Base-by-base conservation (phyloP, 768 basidiomycete species). In the Boletus subparvulus region DNA sequence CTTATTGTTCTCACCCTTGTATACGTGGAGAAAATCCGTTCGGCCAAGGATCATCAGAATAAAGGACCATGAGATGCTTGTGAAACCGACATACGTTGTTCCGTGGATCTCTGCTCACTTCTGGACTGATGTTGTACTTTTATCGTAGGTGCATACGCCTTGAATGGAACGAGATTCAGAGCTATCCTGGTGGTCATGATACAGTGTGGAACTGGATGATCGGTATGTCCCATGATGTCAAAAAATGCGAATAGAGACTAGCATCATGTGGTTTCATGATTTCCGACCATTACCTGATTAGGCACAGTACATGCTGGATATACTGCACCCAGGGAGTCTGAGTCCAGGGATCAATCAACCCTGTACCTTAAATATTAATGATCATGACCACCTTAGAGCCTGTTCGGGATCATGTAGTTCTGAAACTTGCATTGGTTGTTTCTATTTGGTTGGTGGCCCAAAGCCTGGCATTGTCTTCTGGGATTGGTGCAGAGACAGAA, bases 21-120 rank as follows among this genome's bases (percentile, higher is more conserved):
- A 24, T 72, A 69, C 42, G 66, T 71, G n/a, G 69, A 73, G 50
- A 73, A 73, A 48, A 21, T 71, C 5, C 65, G 66, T 35, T 61
- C 57, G 60, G 63, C 68, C 36, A 69, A 64, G 43, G 68, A 69
- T 21, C 36, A 40, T 13, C 39, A 54, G 26, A 55, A 13, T 26
- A 33, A 13, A 0, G 50, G 47, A 35, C 21, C 24, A 30, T 65
- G 40, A 47, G 30, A 39, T 52, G 16, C 3, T 47, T 55, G 56
- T 55, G 50, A 63, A 36, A 32, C 21, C 8, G 30, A 45, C 14
- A 21, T 40, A 30, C 30, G 26, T 14, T 32, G 12, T 45, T 41
- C 37, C 17, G 7, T 35, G 39, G 12, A 26, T 53, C 14, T 48
- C 13, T 51, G 32, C 57, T 56, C 44, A 54, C 36, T 47, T 35